Evolutionary conservation across 2,329 filamentous ascomycete species (phyloP).

Genomic region (Zymoseptoria passerinii): DNA sequence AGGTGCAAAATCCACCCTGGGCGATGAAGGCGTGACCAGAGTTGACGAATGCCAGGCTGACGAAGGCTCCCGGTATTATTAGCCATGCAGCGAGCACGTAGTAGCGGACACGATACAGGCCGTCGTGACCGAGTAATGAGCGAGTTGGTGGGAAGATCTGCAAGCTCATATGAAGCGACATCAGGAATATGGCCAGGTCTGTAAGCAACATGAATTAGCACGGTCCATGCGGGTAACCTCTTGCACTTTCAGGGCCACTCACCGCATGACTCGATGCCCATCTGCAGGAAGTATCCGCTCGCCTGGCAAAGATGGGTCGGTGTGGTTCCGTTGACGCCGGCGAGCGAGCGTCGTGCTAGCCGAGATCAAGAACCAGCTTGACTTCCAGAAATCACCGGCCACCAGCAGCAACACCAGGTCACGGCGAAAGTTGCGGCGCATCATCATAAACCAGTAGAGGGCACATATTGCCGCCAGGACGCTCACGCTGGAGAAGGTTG

Average conservation of each 20-base stretch:
- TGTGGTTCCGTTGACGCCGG: conserved; percentile 31
- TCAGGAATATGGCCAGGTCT: conserved; percentile 63
- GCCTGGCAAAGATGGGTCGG: conserved; percentile 21
- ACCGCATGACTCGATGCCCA: conserved; percentile 24
- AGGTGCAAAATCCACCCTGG: conserved; percentile 60
- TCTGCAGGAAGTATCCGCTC: conserved; percentile 24
- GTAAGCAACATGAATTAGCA: neutral
- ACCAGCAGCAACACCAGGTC: conserved; percentile 68
- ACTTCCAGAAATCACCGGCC: conserved; percentile 62
- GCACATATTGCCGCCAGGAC: conserved; percentile 48
- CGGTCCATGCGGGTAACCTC: neutral
- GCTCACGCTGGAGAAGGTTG: conserved; percentile 42
- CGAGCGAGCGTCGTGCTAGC: conserved; percentile 54
- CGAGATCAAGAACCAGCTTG: conserved; percentile 59
- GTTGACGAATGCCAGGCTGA: conserved; percentile 56
- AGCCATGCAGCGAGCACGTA: conserved; percentile 52
- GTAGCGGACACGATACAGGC: conserved; percentile 59
- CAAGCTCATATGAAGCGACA: conserved; percentile 51
- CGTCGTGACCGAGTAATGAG: conserved; percentile 44
- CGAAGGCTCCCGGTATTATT: conserved; percentile 51
- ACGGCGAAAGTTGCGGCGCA: conserved; percentile 66
- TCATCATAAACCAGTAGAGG: conserved; percentile 65
- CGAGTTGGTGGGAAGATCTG: conserved; percentile 56
- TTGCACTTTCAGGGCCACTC: neutral
- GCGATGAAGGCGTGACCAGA: conserved; percentile 49